Conservation (phyloP, 2,329 filamentous ascomycete genomes). For the Colletotrichum musae region DNA sequence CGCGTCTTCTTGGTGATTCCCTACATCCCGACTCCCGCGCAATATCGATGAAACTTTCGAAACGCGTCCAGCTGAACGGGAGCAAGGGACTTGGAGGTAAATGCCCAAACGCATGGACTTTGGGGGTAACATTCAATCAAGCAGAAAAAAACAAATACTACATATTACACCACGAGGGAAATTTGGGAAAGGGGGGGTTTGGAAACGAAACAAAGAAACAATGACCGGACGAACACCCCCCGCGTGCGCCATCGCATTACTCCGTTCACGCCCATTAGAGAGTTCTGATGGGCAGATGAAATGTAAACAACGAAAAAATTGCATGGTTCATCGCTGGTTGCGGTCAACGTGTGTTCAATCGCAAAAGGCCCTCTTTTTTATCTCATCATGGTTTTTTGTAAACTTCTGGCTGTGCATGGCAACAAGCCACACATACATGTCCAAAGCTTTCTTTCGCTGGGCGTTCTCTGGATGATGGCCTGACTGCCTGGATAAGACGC, state of each 20-base stretch:
- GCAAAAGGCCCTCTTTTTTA: no score
- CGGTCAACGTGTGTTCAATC: no score
- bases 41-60: slow-evolving; percentile 23
- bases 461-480: no score
- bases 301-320: slow-evolving; percentile 1
- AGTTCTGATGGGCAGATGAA: no score
- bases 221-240: slow-evolving; percentile 18
- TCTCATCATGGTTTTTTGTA: no score
- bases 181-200: background rate
- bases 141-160: no score
- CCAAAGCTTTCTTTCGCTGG: no score
- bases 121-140: background rate
- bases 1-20: no score
- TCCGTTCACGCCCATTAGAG: background rate
- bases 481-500: no score
- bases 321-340: no score
- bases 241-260: background rate
- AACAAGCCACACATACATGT: no score
- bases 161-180: slow-evolving; percentile 12
- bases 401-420: no score
- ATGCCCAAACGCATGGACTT: slow-evolving; percentile 1
- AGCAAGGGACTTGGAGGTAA: background rate
- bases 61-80: slow-evolving; percentile 12
- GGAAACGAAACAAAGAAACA: background rate
- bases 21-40: slow-evolving; percentile 1